Conservation (phyloP, 2,329 filamentous ascomycete species). For the Ophiocordyceps australis region DNA sequence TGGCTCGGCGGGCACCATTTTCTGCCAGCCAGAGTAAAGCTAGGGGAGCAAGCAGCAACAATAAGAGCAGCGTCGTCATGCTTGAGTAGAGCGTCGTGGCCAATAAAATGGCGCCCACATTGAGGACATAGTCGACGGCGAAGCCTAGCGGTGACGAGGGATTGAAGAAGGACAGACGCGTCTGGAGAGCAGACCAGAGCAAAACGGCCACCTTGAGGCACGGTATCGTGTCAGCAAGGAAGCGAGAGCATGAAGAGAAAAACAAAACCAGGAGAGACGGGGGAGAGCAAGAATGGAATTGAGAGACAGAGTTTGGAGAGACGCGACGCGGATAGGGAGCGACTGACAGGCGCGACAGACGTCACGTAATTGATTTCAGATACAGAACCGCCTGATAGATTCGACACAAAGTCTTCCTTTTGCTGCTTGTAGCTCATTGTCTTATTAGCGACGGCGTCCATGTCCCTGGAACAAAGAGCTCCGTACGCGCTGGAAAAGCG, state of each 20-base stretch:
- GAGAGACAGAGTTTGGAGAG: too few relatives aligned
- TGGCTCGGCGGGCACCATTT: slow-evolving; percentile 19
- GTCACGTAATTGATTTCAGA: slow-evolving; percentile 78
- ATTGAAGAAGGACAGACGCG: slow-evolving; percentile 67
- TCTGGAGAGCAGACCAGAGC: slow-evolving; percentile 79
- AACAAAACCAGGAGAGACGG: too few relatives aligned
- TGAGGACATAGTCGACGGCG: slow-evolving; percentile 71
- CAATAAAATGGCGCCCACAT: slow-evolving; percentile 65
- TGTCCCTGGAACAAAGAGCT: too few relatives aligned
- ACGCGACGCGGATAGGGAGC: not conserved
- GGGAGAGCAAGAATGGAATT: slow-evolving; percentile 3
- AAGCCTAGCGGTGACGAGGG: slow-evolving; percentile 51
- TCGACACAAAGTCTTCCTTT: slow-evolving; percentile 93
- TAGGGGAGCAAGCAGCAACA: slow-evolving; percentile 57
- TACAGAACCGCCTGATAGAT: slow-evolving; percentile 67
- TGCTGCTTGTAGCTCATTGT: slow-evolving; percentile 59
- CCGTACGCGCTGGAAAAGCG: too few relatives aligned
- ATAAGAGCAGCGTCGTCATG: slow-evolving; percentile 53
- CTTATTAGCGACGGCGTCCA: too few relatives aligned
- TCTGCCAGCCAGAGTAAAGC: slow-evolving; percentile 40
- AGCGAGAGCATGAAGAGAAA: too few relatives aligned
- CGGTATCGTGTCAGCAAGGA: too few relatives aligned
- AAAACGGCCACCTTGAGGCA: slow-evolving; percentile 73
- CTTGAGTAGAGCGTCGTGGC: slow-evolving; percentile 73
- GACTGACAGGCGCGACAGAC: slow-evolving; percentile 59